Base-by-base conservation (phyloP, 495 filamentous ascomycete species). In the Delitschia confertaspora region DNA sequence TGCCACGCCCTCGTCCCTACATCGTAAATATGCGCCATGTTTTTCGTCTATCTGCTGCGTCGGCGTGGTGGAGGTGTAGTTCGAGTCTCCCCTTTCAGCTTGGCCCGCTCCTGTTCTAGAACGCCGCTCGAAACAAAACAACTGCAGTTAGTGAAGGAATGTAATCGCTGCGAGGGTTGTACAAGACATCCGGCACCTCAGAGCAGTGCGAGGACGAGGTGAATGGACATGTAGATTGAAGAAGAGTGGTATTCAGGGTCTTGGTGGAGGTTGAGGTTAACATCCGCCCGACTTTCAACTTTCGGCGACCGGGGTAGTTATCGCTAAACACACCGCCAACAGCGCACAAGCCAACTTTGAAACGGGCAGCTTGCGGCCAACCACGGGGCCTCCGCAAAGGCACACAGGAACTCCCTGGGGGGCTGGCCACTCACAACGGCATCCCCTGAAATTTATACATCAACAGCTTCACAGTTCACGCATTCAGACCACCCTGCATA, bases 1-100 rank as follows among this genome's bases (percentile, higher is more conserved):
- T 96, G 88, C 91, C 91, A 99, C 63, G 87, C 93, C 75, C 84
- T 76, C 53, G 91, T 96, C 52, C 89, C 93, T 56, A 95, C 80
- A 78, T 96, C 91, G 66, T 94, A 99, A 59, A 73, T 86, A 69
- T 95, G 85, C 71, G 88, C 86, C 93, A 96, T 95, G 33, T 43
- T 59, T 56, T 13, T 33, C 19, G 19, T 14, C 22, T 22, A 6
- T 40, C 18, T 16, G 22, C 23, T 41, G 18, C 5, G 25, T 38
- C 11, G 31, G 17, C 10, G 38, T 45, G 19, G 47, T 43, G 20
- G 37, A 17, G 6, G 32, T 20, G 25, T 9, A 6, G 18, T 18
- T 26, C 26, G 2, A 16, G 19, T 5, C 17, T 41, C 39, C 40
- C 34, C 41, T 38, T 51, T 45, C 40, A 37, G 41, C 40, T n/a